Conservation (phyloP, 257 asterid species). For the Linaria vulgaris region DNA sequence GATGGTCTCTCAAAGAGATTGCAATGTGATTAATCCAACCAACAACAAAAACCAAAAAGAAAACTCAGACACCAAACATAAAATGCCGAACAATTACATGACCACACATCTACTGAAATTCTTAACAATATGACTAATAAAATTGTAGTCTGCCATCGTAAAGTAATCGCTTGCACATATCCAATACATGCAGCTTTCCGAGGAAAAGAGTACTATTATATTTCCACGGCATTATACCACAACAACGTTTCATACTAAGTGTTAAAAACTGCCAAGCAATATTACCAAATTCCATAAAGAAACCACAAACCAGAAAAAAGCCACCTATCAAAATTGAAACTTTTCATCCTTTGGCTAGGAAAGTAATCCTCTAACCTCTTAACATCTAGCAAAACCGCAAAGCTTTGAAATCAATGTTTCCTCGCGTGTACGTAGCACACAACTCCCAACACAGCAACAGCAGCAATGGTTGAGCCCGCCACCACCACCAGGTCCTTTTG, state of each 20-base stretch:
- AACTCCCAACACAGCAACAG: slow-evolving; percentile 43
- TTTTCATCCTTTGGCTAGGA: slow-evolving; percentile 33
- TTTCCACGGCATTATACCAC: slow-evolving; percentile 31
- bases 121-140: slow-evolving; percentile 1
- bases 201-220: slow-evolving; percentile 16
- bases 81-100: neutral
- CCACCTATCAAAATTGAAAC: slow-evolving; percentile 51
- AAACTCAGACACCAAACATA: neutral
- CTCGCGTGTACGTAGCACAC: slow-evolving; percentile 42
- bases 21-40: neutral
- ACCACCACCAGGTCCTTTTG: slow-evolving; percentile 41
- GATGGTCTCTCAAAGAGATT: neutral
- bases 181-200: slow-evolving; percentile 17
- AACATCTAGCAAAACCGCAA: slow-evolving; percentile 26
- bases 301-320: slow-evolving; percentile 31
- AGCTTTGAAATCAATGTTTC: slow-evolving; percentile 33
- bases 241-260: slow-evolving; percentile 19
- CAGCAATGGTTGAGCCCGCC: slow-evolving; percentile 52
- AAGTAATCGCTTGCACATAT: slow-evolving; percentile 14
- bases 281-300: slow-evolving; percentile 29
- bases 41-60: neutral
- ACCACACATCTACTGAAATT: neutral
- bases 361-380: slow-evolving; percentile 32
- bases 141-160: slow-evolving; percentile 15
- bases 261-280: slow-evolving; percentile 22